These are phyloP conservation scores for Amphirosellinia nigrospora DNA, from an alignment of 495 filamentous ascomycete genomes.

Conservation along the genomic window DNA sequence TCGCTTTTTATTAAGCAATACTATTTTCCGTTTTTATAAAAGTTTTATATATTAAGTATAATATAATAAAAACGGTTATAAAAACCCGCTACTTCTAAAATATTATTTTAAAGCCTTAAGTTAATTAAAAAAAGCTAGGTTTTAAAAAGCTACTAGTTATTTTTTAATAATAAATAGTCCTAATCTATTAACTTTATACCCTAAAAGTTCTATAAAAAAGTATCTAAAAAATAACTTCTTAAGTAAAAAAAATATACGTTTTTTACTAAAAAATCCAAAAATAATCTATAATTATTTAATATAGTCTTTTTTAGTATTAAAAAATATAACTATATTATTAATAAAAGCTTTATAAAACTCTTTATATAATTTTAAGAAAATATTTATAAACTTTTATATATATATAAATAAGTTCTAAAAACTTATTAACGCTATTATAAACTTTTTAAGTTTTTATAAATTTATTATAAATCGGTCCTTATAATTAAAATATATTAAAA, in stretches of 20 bases:
- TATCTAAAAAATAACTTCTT: neutral
- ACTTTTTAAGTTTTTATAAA: neutral
- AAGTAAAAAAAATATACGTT: neutral
- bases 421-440: neutral
- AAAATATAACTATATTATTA: slow-evolving; percentile 4
- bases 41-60: neutral
- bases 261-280: too few relatives aligned
- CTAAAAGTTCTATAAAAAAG: neutral
- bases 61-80: neutral
- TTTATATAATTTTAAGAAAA: neutral
- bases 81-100: neutral
- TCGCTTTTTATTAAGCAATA: neutral
- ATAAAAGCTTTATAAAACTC: neutral
- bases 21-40: neutral
- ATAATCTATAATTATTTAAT: neutral
- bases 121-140: neutral
- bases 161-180: neutral
- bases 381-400: neutral
- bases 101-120: neutral
- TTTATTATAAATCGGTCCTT: neutral
- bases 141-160: neutral
- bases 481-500: neutral
- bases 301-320: neutral
- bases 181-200: neutral
- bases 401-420: neutral